These are phyloP conservation scores for Selaginella tamariscina DNA, from an alignment of 75 land plant species.

Conservation along the genomic window DNA sequence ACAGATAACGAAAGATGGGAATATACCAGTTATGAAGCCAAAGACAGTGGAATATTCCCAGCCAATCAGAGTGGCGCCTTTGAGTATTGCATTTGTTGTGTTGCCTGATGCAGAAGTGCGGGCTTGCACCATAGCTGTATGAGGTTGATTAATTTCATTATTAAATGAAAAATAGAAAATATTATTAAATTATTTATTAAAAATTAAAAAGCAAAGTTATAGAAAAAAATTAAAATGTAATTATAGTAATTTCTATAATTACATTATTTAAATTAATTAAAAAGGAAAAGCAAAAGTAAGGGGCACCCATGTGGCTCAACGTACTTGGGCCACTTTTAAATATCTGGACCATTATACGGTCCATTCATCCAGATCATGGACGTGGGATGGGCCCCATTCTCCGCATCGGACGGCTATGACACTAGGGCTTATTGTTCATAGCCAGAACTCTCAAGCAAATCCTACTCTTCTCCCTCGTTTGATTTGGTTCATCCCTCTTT, in stretches of 20 bases:
- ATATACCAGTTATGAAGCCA: constrained; percentile 45
- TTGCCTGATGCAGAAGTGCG: constrained; percentile 28
- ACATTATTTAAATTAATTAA: background rate
- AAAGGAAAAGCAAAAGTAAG: too few relatives aligned
- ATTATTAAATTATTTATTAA: background rate
- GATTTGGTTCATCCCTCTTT: too few relatives aligned
- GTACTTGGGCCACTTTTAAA: too few relatives aligned
- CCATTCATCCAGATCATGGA: too few relatives aligned
- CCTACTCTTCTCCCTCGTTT: too few relatives aligned
- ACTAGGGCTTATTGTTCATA: too few relatives aligned
- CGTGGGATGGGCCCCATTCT: too few relatives aligned
- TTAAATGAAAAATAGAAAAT: background rate
- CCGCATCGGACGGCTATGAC: too few relatives aligned
- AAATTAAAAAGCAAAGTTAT: too few relatives aligned
- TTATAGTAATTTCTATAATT: background rate
- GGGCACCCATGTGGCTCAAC: too few relatives aligned
- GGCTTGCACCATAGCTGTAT: constrained; percentile 3
- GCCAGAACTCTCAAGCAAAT: too few relatives aligned
- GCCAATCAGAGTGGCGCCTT: constrained; percentile 43
- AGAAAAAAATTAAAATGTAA: background rate
- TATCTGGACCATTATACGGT: too few relatives aligned
- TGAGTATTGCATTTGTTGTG: constrained; percentile 50
- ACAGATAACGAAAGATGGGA: constrained; percentile 32
- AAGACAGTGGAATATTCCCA: constrained; percentile 20
- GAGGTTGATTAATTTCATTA: background rate